A percentile compares a stretch with the other conserved stretches of the same genome.
Evolutionary conservation across 2,329 filamentous ascomycete genomes (phyloP).

Genomic region (Cytospora chrysosperma): DNA sequence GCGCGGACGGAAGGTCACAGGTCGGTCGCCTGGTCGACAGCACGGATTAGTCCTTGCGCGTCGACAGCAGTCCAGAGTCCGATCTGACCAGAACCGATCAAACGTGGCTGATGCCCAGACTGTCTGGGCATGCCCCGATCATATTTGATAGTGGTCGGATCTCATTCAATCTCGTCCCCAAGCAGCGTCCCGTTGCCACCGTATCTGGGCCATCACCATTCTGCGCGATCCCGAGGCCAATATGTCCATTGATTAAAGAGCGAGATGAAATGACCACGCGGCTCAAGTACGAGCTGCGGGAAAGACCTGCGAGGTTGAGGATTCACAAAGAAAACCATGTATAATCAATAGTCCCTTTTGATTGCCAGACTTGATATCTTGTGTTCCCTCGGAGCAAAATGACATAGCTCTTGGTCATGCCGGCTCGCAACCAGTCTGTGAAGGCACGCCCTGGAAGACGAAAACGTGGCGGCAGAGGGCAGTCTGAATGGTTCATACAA

Average conservation of each 20-base stretch:
- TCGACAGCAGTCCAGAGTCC: not conserved
- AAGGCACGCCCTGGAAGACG: not conserved
- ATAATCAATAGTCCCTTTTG: not conserved
- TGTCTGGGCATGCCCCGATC: not conserved
- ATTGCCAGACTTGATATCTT: not conserved
- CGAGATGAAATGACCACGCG: not conserved
- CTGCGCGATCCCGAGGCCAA: slow-evolving; percentile 8
- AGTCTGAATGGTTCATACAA: not conserved
- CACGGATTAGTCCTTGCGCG: not conserved
- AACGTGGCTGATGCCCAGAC: not conserved
- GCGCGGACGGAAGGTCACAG: not conserved
- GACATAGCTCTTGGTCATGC: slow-evolving; percentile 9
- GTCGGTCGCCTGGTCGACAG: not conserved
- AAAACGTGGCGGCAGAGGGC: not conserved
- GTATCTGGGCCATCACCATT: slow-evolving; percentile 1
- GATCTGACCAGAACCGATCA: not conserved
- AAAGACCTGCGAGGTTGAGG: not conserved
- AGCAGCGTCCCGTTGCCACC: not conserved
- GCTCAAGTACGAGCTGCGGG: not conserved
- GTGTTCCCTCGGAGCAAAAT: slow-evolving; percentile 8
- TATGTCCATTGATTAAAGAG: slow-evolving; percentile 9
- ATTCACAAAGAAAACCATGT: not conserved
- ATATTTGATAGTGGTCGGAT: not conserved
- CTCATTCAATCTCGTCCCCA: not conserved
- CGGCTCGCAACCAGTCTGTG: not conserved